Percentiles rank a stretch among this genome's conserved stretches.
These are phyloP conservation scores for Cucumis cinereus DNA, from an alignment of 306 rosid species.

Conservation along the genomic window DNA sequence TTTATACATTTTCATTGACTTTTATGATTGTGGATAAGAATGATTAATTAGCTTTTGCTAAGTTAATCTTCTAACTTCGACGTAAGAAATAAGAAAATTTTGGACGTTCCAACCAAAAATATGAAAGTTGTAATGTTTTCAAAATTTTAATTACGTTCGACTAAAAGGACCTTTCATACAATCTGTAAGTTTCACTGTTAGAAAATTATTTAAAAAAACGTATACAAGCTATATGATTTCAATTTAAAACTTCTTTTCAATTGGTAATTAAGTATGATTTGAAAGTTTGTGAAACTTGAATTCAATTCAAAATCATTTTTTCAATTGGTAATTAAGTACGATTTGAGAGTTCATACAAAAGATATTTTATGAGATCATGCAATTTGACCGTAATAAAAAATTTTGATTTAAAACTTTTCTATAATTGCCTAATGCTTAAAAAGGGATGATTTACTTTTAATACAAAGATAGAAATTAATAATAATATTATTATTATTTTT, in stretches of 20 bases:
- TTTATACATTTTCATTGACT: not conserved
- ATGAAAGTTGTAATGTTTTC: not conserved
- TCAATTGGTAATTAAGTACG: not conserved
- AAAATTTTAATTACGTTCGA: not conserved
- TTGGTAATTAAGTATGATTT: not conserved
- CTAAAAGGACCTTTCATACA: not conserved
- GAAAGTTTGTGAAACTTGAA: not conserved
- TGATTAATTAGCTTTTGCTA: not conserved
- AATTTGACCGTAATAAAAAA: too few relatives aligned
- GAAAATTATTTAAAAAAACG: not conserved
- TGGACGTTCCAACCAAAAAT: not conserved
- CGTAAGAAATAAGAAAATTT: not conserved
- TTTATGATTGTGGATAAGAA: not conserved
- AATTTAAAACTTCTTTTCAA: not conserved
- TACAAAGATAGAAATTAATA: too few relatives aligned
- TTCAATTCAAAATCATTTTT: not conserved
- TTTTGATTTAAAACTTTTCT: not conserved
- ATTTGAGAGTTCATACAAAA: not conserved
- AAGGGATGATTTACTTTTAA: too few relatives aligned
- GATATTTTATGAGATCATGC: not conserved
- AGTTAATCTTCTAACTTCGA: not conserved
- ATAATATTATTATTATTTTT: too few relatives aligned
- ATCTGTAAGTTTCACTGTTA: not conserved
- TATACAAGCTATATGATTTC: not conserved
- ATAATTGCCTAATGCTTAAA: not conserved